Percentiles rank a stretch among this genome's conserved stretches.
Conservation (phyloP, 768 basidiomycete species). For the Suillus tomentosus region DNA sequence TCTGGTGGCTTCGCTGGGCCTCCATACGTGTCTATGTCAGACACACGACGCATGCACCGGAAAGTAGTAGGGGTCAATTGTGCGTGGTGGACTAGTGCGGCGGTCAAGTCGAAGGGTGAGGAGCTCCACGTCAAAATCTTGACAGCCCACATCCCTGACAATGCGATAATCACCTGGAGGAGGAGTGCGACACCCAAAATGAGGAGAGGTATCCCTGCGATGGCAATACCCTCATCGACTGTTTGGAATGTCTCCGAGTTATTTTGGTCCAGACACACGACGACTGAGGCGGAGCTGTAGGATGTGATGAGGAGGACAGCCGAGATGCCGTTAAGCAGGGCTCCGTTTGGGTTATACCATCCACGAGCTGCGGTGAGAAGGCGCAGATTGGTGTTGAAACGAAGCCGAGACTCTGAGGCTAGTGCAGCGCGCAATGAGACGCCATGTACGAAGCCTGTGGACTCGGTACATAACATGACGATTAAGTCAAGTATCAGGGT, state of each 20-base stretch:
- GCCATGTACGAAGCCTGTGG: no score
- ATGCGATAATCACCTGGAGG: conserved; percentile 23
- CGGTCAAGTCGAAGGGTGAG: conserved; percentile 32
- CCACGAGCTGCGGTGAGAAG: conserved; percentile 14
- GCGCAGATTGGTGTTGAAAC: conserved; percentile 22
- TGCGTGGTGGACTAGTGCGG: conserved; percentile 32
- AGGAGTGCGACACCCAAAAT: conserved; percentile 22
- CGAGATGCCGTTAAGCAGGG: conserved; percentile 23
- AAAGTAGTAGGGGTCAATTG: conserved; percentile 19
- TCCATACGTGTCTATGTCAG: no score
- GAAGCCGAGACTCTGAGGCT: no score
- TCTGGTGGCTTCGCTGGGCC: no score
- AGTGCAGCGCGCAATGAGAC: no score
- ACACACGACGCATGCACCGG: no score
- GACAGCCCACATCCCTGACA: conserved; percentile 23
- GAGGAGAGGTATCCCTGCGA: conserved; percentile 27
- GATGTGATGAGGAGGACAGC: conserved; percentile 31
- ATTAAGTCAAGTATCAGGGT: no score
- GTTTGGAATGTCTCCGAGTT: no score
- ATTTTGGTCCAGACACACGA: not conserved
- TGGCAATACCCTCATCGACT: no score
- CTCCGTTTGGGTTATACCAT: conserved; percentile 26
- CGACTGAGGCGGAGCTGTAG: conserved; percentile 29
- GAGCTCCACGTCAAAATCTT: conserved; percentile 36
- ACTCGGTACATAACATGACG: no score